Evolutionary conservation across 495 filamentous ascomycete species (phyloP).

Genomic region (Xylaria grammica): DNA sequence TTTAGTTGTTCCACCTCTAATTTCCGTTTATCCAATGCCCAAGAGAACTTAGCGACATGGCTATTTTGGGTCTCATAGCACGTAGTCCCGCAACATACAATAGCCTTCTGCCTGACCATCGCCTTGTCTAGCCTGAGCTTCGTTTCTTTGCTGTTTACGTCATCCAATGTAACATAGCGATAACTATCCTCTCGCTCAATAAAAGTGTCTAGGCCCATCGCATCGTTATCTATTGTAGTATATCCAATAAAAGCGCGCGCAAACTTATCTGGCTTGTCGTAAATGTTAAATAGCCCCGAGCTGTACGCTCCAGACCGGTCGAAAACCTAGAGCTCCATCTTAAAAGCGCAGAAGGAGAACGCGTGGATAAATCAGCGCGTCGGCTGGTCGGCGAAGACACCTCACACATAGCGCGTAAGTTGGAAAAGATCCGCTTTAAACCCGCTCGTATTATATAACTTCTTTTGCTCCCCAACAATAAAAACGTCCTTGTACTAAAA

Average conservation of each 20-base stretch:
- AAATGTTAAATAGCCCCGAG: constrained; percentile 40
- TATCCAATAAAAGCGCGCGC: constrained; percentile 36
- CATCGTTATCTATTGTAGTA: constrained; percentile 33
- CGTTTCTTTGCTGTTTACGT: background rate
- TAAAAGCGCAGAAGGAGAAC: constrained; percentile 33
- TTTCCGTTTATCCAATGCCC: constrained; percentile 7
- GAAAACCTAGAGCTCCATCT: constrained; percentile 45
- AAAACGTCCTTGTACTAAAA: constrained; percentile 16
- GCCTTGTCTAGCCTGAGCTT: background rate
- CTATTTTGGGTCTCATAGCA: constrained; percentile 16
- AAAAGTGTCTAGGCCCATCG: constrained; percentile 32
- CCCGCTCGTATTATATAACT: background rate
- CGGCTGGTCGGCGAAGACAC: constrained; percentile 17
- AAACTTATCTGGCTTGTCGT: constrained; percentile 32
- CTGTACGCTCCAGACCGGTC: constrained; percentile 45
- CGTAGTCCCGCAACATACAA: constrained; percentile 18
- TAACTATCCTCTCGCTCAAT: constrained; percentile 21
- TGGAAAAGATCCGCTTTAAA: constrained; percentile 4
- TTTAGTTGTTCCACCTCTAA: constrained; percentile 16
- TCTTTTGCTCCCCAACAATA: constrained; percentile 11
- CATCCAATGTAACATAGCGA: constrained; percentile 2
- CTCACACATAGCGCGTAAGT: constrained; percentile 9
- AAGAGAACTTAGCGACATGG: constrained; percentile 22
- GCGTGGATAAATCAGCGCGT: constrained; percentile 38
- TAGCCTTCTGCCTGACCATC: constrained; percentile 6